A percentile compares a stretch with the other conserved stretches of the same genome.
These are phyloP conservation scores for Aspergillus spinulosporus DNA, from an alignment of 2,329 filamentous ascomycete species.

Conservation along the genomic window DNA sequence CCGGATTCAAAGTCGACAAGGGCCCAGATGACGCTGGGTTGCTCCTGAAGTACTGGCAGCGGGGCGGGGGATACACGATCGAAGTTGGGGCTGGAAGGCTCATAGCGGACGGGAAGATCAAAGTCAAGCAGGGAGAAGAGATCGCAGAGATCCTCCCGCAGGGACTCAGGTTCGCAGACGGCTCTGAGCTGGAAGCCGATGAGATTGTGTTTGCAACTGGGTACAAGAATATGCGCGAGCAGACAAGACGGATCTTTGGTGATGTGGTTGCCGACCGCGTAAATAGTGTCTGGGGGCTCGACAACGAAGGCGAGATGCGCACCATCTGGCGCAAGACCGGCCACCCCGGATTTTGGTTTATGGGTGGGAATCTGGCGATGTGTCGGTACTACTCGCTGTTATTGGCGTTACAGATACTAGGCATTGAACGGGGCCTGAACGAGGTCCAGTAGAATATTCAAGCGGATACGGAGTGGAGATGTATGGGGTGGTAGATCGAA, in stretches of 20 bases:
- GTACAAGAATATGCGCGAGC: conserved; percentile 69
- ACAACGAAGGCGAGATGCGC: conserved; percentile 56
- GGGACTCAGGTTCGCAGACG: conserved; percentile 57
- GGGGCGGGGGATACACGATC: conserved; percentile 70
- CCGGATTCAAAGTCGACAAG: conserved; percentile 61
- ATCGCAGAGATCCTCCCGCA: conserved; percentile 54
- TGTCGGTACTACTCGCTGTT: too few species aligned
- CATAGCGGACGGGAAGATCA: conserved; percentile 64
- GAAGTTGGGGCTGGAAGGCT: conserved; percentile 65
- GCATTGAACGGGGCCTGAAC: too few species aligned
- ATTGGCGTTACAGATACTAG: too few species aligned
- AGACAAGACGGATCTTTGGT: conserved; percentile 62
- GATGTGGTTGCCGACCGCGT: conserved; percentile 61
- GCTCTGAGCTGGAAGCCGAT: conserved; percentile 60
- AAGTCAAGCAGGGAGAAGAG: conserved; percentile 63
- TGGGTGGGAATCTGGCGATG: conserved; percentile 54
- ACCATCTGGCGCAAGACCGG: conserved; percentile 63
- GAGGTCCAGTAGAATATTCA: too few species aligned
- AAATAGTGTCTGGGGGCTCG: conserved; percentile 63
- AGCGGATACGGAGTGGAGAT: too few species aligned
- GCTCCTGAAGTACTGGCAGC: conserved; percentile 63
- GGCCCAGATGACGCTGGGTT: conserved; percentile 61
- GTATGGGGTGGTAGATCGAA: not conserved
- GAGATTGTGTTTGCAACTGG: conserved; percentile 61
- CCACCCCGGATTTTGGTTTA: conserved; percentile 67